Percentiles rank a stretch among this genome's conserved stretches.
These are phyloP conservation scores for Paraleonurus japonicus DNA, from an alignment of 257 asterid species.

Conservation along the genomic window DNA sequence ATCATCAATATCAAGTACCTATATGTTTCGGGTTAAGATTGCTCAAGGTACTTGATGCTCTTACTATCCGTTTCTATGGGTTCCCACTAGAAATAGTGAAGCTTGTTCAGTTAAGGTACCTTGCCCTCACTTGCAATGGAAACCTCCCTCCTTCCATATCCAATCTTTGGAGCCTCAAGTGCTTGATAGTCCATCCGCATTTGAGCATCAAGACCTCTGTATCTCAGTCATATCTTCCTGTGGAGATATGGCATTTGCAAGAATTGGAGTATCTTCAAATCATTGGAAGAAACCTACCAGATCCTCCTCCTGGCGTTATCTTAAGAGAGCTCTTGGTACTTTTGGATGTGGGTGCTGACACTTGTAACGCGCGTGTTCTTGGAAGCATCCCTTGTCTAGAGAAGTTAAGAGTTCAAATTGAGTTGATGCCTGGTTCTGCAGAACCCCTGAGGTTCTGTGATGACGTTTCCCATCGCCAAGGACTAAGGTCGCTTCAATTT, in stretches of 20 bases:
- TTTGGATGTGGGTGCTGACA: not conserved
- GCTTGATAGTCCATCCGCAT: not conserved
- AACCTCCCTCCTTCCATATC: not conserved
- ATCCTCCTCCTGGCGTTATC: not conserved
- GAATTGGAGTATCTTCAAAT: slow-evolving; percentile 19
- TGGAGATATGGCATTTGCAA: slow-evolving; percentile 17
- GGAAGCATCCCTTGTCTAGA: not conserved
- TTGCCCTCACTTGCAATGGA: not conserved
- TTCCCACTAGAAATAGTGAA: not conserved
- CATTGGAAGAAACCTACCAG: not conserved
- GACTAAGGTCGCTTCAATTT: slow-evolving; percentile 13
- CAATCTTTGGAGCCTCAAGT: slow-evolving; percentile 10
- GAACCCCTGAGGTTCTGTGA: not conserved
- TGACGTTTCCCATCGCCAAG: not conserved
- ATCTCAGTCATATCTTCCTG: not conserved
- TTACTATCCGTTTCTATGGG: not conserved
- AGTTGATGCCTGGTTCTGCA: not conserved
- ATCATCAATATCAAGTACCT: not conserved
- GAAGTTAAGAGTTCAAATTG: slow-evolving; percentile 12
- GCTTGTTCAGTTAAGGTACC: slow-evolving; percentile 3
- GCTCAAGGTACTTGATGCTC: slow-evolving; percentile 16
- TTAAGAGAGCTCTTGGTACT: slow-evolving; percentile 15
- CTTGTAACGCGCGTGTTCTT: not conserved
- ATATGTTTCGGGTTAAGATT: not conserved
- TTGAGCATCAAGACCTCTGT: not conserved